phyloP scores from a whole-genome alignment of 2,329 filamentous ascomycete genomes.

The Endoconidiophora polonica region DNA sequence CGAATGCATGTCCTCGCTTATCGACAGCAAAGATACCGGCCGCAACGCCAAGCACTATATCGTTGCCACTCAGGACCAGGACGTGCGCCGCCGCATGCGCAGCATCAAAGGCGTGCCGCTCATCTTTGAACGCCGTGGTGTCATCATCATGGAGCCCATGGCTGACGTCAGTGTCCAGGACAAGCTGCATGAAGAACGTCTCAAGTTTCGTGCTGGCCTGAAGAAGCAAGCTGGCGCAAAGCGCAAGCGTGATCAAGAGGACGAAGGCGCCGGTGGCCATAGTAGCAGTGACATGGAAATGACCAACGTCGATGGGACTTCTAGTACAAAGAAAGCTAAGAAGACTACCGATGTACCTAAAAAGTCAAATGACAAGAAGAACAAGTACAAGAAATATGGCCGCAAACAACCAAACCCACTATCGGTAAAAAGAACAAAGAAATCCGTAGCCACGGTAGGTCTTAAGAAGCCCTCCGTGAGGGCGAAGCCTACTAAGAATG shows the following conservation, averaged over 20 bases:
- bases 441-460: conserved; percentile 3
- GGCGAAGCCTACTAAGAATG: not conserved
- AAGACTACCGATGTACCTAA: not conserved
- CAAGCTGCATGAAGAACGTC: conserved; percentile 51
- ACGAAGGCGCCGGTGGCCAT: conserved; percentile 20
- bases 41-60: conserved; percentile 68
- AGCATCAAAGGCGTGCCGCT: conserved; percentile 56
- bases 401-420: conserved; percentile 56
- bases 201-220: conserved; percentile 57
- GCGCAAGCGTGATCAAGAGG: conserved; percentile 33
- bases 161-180: conserved; percentile 45
- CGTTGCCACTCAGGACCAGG: conserved; percentile 55
- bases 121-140: conserved; percentile 61
- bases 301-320: conserved; percentile 17
- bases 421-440: conserved; percentile 42
- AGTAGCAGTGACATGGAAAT: conserved; percentile 11
- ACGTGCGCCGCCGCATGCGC: conserved; percentile 46
- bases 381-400: conserved; percentile 42
- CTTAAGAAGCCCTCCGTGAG: conserved; percentile 16
- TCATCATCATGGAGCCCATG: conserved; percentile 61
- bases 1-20: conserved; percentile 57
- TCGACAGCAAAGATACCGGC: conserved; percentile 57
- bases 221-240: conserved; percentile 31
- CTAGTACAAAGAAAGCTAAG: conserved; percentile 22
- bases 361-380: conserved; percentile 23